phyloP scores from a whole-genome alignment of 345 rosid genomes.

The Sisymbrium altissimum region DNA sequence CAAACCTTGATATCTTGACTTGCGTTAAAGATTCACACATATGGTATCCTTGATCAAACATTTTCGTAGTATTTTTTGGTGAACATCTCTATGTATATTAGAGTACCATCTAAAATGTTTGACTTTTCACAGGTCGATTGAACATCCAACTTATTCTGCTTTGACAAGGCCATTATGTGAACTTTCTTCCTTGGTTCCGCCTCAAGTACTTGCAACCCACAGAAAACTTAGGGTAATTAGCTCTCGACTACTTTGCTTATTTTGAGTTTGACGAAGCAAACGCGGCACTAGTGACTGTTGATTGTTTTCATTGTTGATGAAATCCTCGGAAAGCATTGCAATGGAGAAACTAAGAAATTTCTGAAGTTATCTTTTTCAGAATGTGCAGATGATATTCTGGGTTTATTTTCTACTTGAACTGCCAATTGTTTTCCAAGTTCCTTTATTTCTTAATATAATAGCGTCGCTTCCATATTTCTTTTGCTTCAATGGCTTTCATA shows the following conservation, averaged over 20 bases:
- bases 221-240: constrained; percentile 88
- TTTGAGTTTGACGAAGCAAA: constrained; percentile 12
- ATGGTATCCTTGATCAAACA: constrained; percentile 50
- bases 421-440: constrained; percentile 9
- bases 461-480: background rate
- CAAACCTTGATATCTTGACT: constrained; percentile 91
- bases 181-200: constrained; percentile 87
- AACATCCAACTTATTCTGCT: constrained; percentile 96
- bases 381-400: constrained; percentile 1
- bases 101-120: constrained; percentile 2
- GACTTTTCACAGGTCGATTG: constrained; percentile 81
- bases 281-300: background rate
- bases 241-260: constrained; percentile 11
- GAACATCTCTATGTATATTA: constrained; percentile 18
- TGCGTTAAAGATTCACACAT: constrained; percentile 98
- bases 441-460: background rate
- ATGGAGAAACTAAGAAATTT: background rate
- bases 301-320: background rate
- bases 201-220: constrained; percentile 80
- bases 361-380: background rate
- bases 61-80: constrained; percentile 6
- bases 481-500: background rate
- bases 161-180: constrained; percentile 97
- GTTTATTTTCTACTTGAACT: background rate
- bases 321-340: background rate